Evolutionary conservation across 768 basidiomycete genomes (phyloP), one percentile per base, ranked within the genome.

Genomic region (Xerocomellus chrysenteron): DNA sequence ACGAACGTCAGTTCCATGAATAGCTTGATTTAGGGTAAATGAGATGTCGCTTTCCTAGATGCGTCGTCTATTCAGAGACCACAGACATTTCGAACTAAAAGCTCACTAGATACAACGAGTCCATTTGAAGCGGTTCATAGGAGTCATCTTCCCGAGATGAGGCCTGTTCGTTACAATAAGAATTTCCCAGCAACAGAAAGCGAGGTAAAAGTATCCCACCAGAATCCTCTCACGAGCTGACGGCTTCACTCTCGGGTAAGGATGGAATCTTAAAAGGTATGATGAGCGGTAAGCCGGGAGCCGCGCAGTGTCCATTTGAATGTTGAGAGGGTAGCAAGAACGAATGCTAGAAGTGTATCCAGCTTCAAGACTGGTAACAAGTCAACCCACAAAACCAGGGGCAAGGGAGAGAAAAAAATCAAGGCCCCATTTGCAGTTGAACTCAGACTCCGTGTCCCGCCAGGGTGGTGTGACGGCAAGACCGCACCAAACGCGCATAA

Each of bases 271-370:
- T 28, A 67, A 43, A 6, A 73, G 45, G 35, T 73, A 59, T 0
- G 69, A 71, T 2, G 67, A 69, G 13, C 69, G 65, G 47, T 72
- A 71, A 39, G 63, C 47, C 0, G 69, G 71, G 0, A 71, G 55
- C 0, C 59, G 42, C 0, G 43, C 40, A 0, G 48, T 35, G 40
- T 70, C 66, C 66, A 72, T 65, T 30, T 11, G 30, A 39, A 32
- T 26, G 33, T 45, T 17, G 14, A 45, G 30, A 48, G 41, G 16
- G 33, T 30, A 44, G 46, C 5, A 55, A 30, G 45, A 43, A 10
- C 30, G 40, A 33, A 49, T 41, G 44, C 19, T 30, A 33, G 45
- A 36, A 33, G 28, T 9, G 47, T 19, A 44, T 30, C 40, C 39
- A 33, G 26, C 37, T 57, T 43, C 50, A 36, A 46, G 55, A 52